A percentile compares a stretch with the other conserved stretches of the same genome.
These are phyloP conservation scores for Oryza brachyantha DNA, from an alignment of 176 grass and related monocot genomes.

Conservation along the genomic window DNA sequence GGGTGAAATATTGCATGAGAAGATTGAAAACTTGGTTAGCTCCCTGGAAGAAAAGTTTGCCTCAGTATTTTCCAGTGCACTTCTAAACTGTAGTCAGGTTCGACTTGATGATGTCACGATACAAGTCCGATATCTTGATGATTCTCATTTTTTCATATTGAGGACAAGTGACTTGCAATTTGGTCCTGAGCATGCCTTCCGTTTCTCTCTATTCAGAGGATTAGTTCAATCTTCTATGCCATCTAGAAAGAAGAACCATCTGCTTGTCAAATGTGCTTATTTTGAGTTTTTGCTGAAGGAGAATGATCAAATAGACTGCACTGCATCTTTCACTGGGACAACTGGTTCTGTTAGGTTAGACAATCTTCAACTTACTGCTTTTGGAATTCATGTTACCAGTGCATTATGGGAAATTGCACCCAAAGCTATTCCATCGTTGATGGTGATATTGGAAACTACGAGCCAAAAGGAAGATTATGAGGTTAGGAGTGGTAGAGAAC, in stretches of 20 bases:
- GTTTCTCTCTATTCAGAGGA: slow-evolving; percentile 63
- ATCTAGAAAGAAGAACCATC: slow-evolving; percentile 47
- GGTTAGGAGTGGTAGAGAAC: slow-evolving; percentile 58
- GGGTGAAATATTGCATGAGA: slow-evolving; percentile 64
- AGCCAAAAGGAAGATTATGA: slow-evolving; percentile 41
- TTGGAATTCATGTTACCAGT: slow-evolving; percentile 50
- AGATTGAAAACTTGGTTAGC: slow-evolving; percentile 52
- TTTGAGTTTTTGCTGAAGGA: slow-evolving; percentile 69
- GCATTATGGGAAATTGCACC: slow-evolving; percentile 44
- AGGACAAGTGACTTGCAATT: slow-evolving; percentile 44
- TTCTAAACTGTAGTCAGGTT: slow-evolving; percentile 61
- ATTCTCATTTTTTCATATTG: slow-evolving; percentile 38
- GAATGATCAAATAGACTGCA: slow-evolving; percentile 41
- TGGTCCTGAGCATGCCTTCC: slow-evolving; percentile 50
- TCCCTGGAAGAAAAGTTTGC: slow-evolving; percentile 50
- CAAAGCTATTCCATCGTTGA: slow-evolving; percentile 43
- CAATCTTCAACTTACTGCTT: slow-evolving; percentile 47
- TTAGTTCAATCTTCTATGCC: slow-evolving; percentile 46
- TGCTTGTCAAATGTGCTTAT: slow-evolving; percentile 46
- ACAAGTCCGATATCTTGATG: slow-evolving; percentile 48
- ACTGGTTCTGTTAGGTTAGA: slow-evolving; percentile 50
- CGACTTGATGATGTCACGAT: slow-evolving; percentile 39
- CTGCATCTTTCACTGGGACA: slow-evolving; percentile 48
- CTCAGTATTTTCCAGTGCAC: slow-evolving; percentile 33
- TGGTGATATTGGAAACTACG: slow-evolving; percentile 60